Percentiles rank a stretch among this genome's conserved stretches.
Conservation (phyloP, 2,329 filamentous ascomycete genomes). For the Remersonia thermophila region DNA sequence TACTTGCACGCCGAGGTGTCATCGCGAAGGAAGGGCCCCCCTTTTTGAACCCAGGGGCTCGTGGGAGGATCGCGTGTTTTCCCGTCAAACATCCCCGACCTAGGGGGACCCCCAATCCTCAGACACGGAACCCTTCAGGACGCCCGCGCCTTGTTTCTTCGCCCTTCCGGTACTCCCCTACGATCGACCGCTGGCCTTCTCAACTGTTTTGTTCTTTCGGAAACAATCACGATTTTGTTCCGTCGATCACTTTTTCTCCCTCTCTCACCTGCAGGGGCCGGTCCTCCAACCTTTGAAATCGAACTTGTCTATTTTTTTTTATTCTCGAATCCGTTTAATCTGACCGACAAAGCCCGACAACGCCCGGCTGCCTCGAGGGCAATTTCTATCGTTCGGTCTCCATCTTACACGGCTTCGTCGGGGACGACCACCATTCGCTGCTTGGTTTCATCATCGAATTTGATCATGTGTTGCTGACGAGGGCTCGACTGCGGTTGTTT, state of each 20-base stretch:
- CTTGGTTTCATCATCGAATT: slow-evolving; percentile 4
- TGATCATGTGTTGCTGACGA: slow-evolving; percentile 14
- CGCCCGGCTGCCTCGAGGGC: background rate
- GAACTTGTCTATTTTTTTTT: slow-evolving; percentile 3
- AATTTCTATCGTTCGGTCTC: no score
- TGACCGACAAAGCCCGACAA: slow-evolving; percentile 1
- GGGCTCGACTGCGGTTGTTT: slow-evolving; percentile 1
- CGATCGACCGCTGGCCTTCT: slow-evolving; percentile 11
- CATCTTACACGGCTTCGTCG: background rate
- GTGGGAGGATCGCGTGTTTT: slow-evolving; percentile 11
- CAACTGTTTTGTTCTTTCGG: slow-evolving; percentile 4
- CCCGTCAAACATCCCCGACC: slow-evolving; percentile 7
- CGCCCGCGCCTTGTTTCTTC: slow-evolving; percentile 23
- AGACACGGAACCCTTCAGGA: slow-evolving; percentile 26
- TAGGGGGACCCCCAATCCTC: slow-evolving; percentile 21
- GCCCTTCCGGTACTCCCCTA: slow-evolving; percentile 8
- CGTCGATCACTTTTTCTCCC: slow-evolving; percentile 25
- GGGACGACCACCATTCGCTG: background rate
- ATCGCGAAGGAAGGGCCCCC: background rate
- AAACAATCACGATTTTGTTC: slow-evolving; percentile 22
- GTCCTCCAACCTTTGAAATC: slow-evolving; percentile 21
- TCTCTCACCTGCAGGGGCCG: slow-evolving; percentile 20
- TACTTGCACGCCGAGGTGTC: no score
- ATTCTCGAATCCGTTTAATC: background rate
- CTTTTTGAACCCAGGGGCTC: slow-evolving; percentile 10